Percentiles rank a stretch among this genome's conserved stretches.
phyloP scores from a whole-genome alignment of 257 asterid genomes.

The Euphrasia confusa region DNA sequence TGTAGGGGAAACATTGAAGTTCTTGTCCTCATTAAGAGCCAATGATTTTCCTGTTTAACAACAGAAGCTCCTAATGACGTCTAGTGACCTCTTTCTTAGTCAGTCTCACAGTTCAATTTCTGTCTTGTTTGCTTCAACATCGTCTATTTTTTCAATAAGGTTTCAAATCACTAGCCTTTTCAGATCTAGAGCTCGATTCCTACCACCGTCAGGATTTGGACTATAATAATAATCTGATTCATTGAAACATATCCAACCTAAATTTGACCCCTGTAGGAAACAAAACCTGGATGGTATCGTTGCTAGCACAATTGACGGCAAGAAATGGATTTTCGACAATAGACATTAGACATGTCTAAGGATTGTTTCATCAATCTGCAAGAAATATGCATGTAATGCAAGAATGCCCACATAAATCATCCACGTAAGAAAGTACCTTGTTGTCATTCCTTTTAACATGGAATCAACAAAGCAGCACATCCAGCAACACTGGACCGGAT shows the following conservation, averaged over 20 bases:
- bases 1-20: background rate
- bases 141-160: background rate
- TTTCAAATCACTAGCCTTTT: background rate
- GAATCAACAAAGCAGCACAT: constrained; percentile 9
- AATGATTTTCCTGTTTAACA: background rate
- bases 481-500: constrained; percentile 8
- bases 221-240: background rate
- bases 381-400: background rate
- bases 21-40: background rate
- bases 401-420: background rate
- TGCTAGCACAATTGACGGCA: constrained; percentile 5
- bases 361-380: background rate
- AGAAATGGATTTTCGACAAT: background rate
- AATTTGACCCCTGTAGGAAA: background rate
- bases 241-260: background rate
- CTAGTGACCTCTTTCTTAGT: constrained; percentile 1
- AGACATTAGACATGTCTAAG: background rate
- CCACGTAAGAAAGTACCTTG: constrained; percentile 11
- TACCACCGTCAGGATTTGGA: too few species aligned
- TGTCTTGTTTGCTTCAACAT: background rate
- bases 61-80: background rate
- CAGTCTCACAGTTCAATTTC: background rate
- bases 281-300: background rate
- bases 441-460: background rate
- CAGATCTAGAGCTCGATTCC: background rate